phyloP scores from a whole-genome alignment of 768 basidiomycete genomes.

The Termitomyces sp. region DNA sequence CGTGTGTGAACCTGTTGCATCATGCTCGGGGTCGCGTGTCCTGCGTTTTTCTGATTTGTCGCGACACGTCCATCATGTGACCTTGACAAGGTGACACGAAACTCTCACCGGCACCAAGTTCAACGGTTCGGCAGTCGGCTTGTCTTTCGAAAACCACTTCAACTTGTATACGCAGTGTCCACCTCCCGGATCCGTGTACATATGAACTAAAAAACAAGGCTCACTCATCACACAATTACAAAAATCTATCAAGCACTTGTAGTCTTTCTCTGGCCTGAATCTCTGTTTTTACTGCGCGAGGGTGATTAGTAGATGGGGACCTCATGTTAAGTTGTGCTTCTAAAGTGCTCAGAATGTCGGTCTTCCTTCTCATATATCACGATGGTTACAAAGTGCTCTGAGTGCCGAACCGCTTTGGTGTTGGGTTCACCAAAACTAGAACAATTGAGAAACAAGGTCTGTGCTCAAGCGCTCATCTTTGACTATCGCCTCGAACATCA shows the following conservation, averaged over 20 bases:
- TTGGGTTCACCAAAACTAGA: not conserved
- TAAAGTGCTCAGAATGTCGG: not conserved
- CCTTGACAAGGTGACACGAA: not conserved
- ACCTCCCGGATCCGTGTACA: not conserved
- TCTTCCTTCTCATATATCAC: too few relatives aligned
- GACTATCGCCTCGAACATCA: not conserved
- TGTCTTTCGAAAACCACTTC: not conserved
- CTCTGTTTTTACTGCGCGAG: not conserved
- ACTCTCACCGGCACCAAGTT: not conserved
- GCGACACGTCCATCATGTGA: conserved; percentile 7
- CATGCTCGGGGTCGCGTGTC: conserved; percentile 1
- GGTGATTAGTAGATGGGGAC: not conserved
- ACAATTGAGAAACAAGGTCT: not conserved
- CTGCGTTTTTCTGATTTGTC: not conserved
- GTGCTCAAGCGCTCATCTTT: conserved; percentile 2
- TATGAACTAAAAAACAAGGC: not conserved
- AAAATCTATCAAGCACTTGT: not conserved
- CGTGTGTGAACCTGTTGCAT: not conserved
- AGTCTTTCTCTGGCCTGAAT: not conserved
- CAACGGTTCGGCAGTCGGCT: not conserved
- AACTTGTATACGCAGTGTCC: not conserved
- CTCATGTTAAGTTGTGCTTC: not conserved
- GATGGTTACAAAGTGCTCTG: not conserved
- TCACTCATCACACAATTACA: not conserved
- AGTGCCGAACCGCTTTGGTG: not conserved